Percentiles rank a stretch among this genome's conserved stretches.
These are phyloP conservation scores for Cetradonia linearis DNA, from an alignment of 495 filamentous ascomycete species.

Conservation along the genomic window DNA sequence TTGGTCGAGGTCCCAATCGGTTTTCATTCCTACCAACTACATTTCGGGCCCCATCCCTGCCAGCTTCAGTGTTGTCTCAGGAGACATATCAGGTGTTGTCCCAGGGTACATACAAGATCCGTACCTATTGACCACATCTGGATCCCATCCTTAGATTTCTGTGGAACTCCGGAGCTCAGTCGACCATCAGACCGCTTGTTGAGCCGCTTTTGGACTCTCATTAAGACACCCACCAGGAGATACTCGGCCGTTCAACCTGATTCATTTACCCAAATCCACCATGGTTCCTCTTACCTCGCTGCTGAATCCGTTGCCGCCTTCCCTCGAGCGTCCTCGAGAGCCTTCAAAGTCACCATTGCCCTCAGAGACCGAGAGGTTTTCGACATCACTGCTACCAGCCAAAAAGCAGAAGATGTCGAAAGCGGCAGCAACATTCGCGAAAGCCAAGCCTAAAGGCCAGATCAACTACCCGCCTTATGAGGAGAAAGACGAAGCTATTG, in stretches of 20 bases:
- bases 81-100: constrained; percentile 8
- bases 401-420: constrained; percentile 47
- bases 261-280: constrained; percentile 12
- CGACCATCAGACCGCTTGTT: not conserved
- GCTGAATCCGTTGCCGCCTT: constrained; percentile 47
- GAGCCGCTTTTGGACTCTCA: not conserved
- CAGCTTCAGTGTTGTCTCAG: not conserved
- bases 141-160: not conserved
- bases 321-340: constrained; percentile 22
- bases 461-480: constrained; percentile 63
- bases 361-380: constrained; percentile 19
- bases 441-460: constrained; percentile 47
- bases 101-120: not conserved
- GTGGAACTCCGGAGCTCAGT: not conserved
- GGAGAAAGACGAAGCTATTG: constrained; percentile 43
- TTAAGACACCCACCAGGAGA: not conserved
- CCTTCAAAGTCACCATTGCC: constrained; percentile 25
- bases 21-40: not conserved
- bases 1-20: not conserved
- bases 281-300: constrained; percentile 50
- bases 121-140: not conserved
- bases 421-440: constrained; percentile 48
- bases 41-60: not conserved
- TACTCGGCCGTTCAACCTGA: not conserved
- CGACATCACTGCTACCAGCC: constrained; percentile 23